Conservation (phyloP, 2,329 filamentous ascomycete species). For the Fusarium sp. region DNA sequence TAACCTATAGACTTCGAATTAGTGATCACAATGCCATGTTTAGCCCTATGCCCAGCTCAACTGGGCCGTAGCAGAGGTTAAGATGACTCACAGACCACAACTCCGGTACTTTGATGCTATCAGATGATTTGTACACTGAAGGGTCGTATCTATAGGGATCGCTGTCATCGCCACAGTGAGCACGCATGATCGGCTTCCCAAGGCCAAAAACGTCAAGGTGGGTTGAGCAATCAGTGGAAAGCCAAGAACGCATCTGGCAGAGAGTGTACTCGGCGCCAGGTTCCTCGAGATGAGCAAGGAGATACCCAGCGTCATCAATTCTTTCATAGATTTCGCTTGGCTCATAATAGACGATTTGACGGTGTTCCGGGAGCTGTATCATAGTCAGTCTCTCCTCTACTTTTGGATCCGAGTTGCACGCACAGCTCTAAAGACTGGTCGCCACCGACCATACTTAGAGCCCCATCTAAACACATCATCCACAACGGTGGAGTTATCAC, state of each 20-base stretch:
- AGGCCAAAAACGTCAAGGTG: neutral
- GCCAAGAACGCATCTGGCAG: neutral
- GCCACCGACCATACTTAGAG: neutral
- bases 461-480: neutral
- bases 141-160: neutral
- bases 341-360: neutral
- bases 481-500: neutral
- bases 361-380: neutral
- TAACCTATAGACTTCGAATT: neutral
- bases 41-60: neutral
- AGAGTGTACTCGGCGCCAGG: neutral
- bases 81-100: neutral
- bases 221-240: neutral
- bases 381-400: too few relatives aligned
- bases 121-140: fast-evolving
- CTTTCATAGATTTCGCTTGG: fast-evolving
- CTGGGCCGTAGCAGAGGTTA: neutral
- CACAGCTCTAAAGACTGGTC: neutral
- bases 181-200: neutral
- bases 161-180: neutral
- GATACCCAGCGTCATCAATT: neutral
- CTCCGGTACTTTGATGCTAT: neutral
- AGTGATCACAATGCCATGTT: neutral
- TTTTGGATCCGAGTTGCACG: too few relatives aligned
- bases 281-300: neutral